Percentiles rank a stretch among this genome's conserved stretches.
These are phyloP conservation scores for Xylariales sp. DNA, from an alignment of 2,329 filamentous ascomycete species.

Conservation along the genomic window DNA sequence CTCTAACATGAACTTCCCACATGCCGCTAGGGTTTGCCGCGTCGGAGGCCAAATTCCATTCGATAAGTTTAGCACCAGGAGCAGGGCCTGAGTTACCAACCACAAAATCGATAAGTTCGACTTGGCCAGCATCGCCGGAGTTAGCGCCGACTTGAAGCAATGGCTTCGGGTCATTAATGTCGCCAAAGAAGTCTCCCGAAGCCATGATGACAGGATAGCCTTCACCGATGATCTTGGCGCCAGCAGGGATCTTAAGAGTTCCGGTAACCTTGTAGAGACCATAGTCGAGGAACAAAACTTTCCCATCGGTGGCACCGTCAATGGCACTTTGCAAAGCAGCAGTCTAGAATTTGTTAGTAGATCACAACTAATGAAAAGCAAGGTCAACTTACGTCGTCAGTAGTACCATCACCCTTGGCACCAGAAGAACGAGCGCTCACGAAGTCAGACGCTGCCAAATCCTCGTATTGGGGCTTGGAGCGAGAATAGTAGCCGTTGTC, in stretches of 20 bases:
- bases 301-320: constrained; percentile 59
- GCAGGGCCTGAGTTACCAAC: constrained; percentile 75
- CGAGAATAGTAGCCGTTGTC: constrained; percentile 66
- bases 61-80: constrained; percentile 75
- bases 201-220: constrained; percentile 60
- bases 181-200: constrained; percentile 65
- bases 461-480: constrained; percentile 79
- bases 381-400: constrained; percentile 71
- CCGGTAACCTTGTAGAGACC: constrained; percentile 65
- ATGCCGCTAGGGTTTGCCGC: constrained; percentile 61
- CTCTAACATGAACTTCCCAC: constrained; percentile 82
- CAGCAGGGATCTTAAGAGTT: constrained; percentile 60
- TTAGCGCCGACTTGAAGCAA: constrained; percentile 73
- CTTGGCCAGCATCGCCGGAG: constrained; percentile 69
- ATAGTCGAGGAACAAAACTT: constrained; percentile 67
- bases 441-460: constrained; percentile 66
- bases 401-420: constrained; percentile 75
- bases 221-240: constrained; percentile 52
- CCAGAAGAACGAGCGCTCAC: constrained; percentile 64
- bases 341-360: constrained; percentile 53
- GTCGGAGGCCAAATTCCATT: constrained; percentile 74
- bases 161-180: constrained; percentile 68
- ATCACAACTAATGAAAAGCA: constrained; percentile 55
- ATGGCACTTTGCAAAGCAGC: constrained; percentile 68
- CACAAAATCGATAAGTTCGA: constrained; percentile 80